Evolutionary conservation across 495 filamentous ascomycete genomes (phyloP).

Genomic region (Aspergillus diversus): DNA sequence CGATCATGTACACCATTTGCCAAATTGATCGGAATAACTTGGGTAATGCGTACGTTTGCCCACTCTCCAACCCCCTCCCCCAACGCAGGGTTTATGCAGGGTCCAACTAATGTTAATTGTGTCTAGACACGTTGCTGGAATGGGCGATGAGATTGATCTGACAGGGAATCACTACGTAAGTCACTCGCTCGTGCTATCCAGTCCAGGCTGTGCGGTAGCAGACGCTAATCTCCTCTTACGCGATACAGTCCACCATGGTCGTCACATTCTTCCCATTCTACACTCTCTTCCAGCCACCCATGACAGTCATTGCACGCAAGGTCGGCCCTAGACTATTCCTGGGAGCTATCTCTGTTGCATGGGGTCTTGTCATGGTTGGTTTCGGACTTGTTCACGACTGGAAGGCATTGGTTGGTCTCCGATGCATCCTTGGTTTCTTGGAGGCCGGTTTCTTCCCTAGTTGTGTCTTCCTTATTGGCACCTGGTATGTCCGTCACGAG

Average conservation of each 20-base stretch:
- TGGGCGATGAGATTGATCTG: conserved; percentile 15
- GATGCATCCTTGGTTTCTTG: conserved; percentile 59
- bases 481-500: conserved; percentile 61
- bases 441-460: conserved; percentile 64
- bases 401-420: conserved; percentile 50
- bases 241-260: conserved; percentile 16
- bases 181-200: not conserved
- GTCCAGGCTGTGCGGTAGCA: not conserved
- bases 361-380: conserved; percentile 50
- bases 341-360: conserved; percentile 47
- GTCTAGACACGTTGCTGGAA: conserved; percentile 16
- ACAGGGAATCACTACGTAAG: conserved; percentile 18
- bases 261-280: conserved; percentile 24
- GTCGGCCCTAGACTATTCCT: conserved; percentile 59
- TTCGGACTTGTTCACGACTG: conserved; percentile 59
- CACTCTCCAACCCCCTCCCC: not conserved
- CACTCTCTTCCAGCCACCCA: conserved; percentile 24
- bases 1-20: conserved; percentile 20
- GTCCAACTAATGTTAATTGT: not conserved
- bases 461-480: conserved; percentile 56
- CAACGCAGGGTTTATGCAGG: too few species aligned
- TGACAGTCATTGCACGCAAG: conserved; percentile 53
- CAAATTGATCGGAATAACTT: conserved; percentile 18
- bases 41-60: conserved; percentile 12
- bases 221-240: not conserved